A percentile compares a stretch with the other conserved stretches of the same genome.
Evolutionary conservation across 2,329 filamentous ascomycete species (phyloP).

Genomic region (Fusarium acutatum): DNA sequence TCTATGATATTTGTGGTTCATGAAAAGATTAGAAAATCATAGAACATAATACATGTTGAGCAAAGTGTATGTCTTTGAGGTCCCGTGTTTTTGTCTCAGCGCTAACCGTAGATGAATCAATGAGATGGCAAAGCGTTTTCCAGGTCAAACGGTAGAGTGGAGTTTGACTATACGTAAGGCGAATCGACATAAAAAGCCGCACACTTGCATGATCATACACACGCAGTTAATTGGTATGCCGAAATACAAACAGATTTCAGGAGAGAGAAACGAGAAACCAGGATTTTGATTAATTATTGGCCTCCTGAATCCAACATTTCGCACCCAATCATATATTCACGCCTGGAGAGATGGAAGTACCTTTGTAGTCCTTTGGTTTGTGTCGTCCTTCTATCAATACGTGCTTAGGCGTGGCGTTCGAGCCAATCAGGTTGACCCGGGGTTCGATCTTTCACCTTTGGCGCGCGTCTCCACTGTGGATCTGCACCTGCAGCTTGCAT

Average conservation of each 20-base stretch:
- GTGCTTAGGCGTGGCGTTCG: neutral
- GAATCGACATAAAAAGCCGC: neutral
- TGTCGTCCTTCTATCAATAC: neutral
- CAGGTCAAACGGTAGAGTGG: slow-evolving; percentile 1
- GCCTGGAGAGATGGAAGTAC: neutral
- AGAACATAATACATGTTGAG: neutral
- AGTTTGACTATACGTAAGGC: neutral
- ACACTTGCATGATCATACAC: neutral
- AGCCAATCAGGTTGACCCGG: neutral
- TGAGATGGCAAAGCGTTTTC: slow-evolving; percentile 9
- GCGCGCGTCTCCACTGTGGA: slow-evolving; percentile 34
- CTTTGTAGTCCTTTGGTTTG: neutral
- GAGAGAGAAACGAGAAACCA: neutral
- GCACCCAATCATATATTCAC: neutral
- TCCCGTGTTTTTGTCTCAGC: neutral
- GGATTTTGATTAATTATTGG: neutral
- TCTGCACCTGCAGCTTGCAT: slow-evolving; percentile 33
- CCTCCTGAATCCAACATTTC: neutral
- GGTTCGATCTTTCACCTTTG: slow-evolving; percentile 24
- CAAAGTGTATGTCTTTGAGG: neutral
- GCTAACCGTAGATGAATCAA: neutral
- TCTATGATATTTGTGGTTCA: neutral
- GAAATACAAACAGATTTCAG: neutral
- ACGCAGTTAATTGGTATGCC: neutral
- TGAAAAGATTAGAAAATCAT: neutral